phyloP scores from a whole-genome alignment of 2,329 filamentous ascomycete species.

The Diplodia sapinea region DNA sequence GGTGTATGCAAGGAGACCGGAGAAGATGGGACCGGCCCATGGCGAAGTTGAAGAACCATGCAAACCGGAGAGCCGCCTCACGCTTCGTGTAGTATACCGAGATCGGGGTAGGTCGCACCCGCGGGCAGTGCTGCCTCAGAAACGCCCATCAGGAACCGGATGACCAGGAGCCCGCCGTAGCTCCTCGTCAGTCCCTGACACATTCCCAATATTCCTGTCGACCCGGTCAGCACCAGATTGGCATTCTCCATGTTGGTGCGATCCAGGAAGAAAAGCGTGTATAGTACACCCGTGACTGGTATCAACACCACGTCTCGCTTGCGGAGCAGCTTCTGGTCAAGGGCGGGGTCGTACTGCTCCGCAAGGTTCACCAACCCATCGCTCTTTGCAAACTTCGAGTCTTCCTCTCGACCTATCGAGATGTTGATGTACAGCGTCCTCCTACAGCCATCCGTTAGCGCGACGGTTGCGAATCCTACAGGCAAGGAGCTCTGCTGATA shows the following conservation, averaged over 20 bases:
- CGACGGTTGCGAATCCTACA: neutral
- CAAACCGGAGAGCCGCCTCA: constrained; percentile 12
- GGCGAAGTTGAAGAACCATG: constrained; percentile 25
- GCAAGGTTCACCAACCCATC: neutral
- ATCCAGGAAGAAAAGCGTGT: constrained; percentile 41
- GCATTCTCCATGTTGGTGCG: constrained; percentile 49
- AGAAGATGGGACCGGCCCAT: constrained; percentile 14
- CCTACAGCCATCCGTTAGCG: no score
- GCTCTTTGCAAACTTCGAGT: neutral
- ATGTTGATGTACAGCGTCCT: neutral
- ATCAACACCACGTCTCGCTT: constrained; percentile 45
- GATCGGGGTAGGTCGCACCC: constrained; percentile 34
- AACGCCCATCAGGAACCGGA: constrained; percentile 44
- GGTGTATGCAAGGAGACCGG: constrained; percentile 61
- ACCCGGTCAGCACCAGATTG: neutral
- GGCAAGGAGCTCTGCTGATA: neutral
- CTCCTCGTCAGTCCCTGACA: constrained; percentile 42
- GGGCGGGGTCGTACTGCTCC: constrained; percentile 6
- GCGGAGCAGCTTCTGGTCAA: constrained; percentile 46
- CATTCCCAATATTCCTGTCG: constrained; percentile 34
- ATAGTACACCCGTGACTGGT: constrained; percentile 39
- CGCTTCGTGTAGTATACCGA: constrained; percentile 26
- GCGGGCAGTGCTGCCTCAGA: constrained; percentile 44
- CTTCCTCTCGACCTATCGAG: neutral
- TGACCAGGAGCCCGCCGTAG: constrained; percentile 40